phyloP scores from a whole-genome alignment of 805 yeast genomes.

The Pichia eremophila region DNA sequence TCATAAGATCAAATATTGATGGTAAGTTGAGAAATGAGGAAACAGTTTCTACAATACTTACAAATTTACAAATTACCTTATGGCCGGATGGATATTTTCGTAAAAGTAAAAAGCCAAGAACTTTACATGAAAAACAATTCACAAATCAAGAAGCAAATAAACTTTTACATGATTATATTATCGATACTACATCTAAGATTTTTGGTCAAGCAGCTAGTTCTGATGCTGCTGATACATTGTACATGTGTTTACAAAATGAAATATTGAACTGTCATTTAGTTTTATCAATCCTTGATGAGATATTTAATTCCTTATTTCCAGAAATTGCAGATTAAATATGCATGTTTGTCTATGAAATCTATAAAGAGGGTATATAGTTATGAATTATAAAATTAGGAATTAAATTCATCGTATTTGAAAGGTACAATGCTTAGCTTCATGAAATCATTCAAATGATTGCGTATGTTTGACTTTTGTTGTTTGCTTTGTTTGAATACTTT shows the following conservation, averaged over 20 bases:
- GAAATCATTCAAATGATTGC: background rate
- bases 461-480: background rate
- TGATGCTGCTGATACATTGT: conserved; percentile 50
- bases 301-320: conserved; percentile 39
- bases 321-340: conserved; percentile 10
- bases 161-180: conserved; percentile 46
- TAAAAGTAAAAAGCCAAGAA: conserved; percentile 35
- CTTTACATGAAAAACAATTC: conserved; percentile 39
- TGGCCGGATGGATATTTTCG: conserved; percentile 49
- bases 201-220: conserved; percentile 62
- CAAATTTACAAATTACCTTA: conserved; percentile 21
- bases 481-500: background rate
- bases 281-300: conserved; percentile 47
- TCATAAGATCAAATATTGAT: conserved; percentile 38
- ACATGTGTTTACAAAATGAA: conserved; percentile 66
- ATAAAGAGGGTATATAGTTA: too few species aligned
- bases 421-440: background rate
- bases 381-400: background rate
- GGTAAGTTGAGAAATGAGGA: conserved; percentile 32
- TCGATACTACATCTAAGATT: conserved; percentile 59
- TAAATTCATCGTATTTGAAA: background rate
- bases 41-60: conserved; percentile 34
- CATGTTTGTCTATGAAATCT: too few species aligned
- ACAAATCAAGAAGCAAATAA: conserved; percentile 49
- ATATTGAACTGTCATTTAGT: conserved; percentile 57